phyloP scores from a whole-genome alignment of 106 monocot species.

The Cymbidium sinense region DNA sequence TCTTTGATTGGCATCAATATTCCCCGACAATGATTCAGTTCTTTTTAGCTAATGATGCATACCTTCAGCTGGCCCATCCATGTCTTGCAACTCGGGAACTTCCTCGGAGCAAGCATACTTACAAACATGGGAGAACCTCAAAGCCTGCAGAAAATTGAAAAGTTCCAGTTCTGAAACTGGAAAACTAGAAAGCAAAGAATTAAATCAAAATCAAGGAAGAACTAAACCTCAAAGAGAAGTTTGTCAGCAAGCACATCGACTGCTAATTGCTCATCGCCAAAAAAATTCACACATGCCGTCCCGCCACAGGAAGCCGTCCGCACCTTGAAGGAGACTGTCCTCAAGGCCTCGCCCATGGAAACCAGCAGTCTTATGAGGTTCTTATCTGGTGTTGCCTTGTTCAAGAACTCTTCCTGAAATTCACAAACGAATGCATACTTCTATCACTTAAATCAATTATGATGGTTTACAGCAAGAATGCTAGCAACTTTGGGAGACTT shows the following conservation, averaged over 20 bases:
- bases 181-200: neutral
- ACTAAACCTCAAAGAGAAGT: constrained; percentile 78
- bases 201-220: neutral
- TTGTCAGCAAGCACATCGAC: constrained; percentile 93
- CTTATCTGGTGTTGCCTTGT: constrained; percentile 88
- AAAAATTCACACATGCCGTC: constrained; percentile 91
- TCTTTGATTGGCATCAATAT: neutral
- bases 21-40: neutral
- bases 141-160: constrained; percentile 33
- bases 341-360: constrained; percentile 89
- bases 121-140: constrained; percentile 90
- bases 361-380: constrained; percentile 78
- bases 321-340: constrained; percentile 96
- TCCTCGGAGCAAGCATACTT: constrained; percentile 99
- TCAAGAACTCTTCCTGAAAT: constrained; percentile 80
- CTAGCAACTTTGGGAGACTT: neutral
- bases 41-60: neutral
- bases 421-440: neutral
- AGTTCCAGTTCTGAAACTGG: neutral
- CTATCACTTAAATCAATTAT: neutral
- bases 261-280: constrained; percentile 95
- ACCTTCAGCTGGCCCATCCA: constrained; percentile 91
- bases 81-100: constrained; percentile 95
- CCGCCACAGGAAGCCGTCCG: constrained; percentile 87
- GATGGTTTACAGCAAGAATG: neutral